phyloP scores from a whole-genome alignment of 2,329 filamentous ascomycete genomes.

The Fusarium xyrophilum region DNA sequence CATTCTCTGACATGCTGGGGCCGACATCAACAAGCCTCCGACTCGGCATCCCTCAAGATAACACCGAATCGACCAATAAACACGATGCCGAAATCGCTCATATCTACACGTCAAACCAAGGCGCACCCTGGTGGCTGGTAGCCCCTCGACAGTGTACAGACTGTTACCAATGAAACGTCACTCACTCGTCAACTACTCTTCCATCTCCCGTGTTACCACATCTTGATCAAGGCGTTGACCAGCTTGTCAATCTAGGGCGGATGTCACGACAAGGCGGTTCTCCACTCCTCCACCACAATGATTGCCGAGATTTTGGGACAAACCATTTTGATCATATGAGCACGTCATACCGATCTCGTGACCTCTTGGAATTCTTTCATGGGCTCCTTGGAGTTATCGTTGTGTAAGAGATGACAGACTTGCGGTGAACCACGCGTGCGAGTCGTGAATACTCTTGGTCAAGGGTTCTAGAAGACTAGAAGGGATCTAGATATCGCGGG shows the following conservation, averaged over 20 bases:
- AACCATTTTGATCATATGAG: conserved; percentile 13
- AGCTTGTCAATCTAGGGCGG: conserved; percentile 32
- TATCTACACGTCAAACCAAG: conserved; percentile 3
- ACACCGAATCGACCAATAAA: conserved; percentile 5
- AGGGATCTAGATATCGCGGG: neutral
- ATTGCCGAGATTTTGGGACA: neutral
- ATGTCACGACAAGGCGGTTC: conserved; percentile 34
- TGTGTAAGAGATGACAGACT: neutral
- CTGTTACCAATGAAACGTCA: neutral
- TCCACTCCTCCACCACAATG: conserved; percentile 17
- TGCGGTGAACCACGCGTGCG: neutral
- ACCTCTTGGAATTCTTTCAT: neutral
- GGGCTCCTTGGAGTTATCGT: neutral
- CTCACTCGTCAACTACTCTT: conserved; percentile 3
- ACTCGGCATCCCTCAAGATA: neutral
- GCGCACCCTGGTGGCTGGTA: neutral
- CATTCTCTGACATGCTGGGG: neutral
- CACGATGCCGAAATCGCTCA: neutral
- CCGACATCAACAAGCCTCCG: neutral
- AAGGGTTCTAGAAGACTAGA: neutral
- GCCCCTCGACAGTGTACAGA: neutral
- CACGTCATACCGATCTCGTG: neutral
- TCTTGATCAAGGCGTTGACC: conserved; percentile 31
- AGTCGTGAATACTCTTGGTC: neutral
- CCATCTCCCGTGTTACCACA: conserved; percentile 10